Percentiles rank a stretch among this genome's conserved stretches.
Evolutionary conservation across 345 rosid genomes (phyloP).

Genomic region (Melastoma malabathricum): DNA sequence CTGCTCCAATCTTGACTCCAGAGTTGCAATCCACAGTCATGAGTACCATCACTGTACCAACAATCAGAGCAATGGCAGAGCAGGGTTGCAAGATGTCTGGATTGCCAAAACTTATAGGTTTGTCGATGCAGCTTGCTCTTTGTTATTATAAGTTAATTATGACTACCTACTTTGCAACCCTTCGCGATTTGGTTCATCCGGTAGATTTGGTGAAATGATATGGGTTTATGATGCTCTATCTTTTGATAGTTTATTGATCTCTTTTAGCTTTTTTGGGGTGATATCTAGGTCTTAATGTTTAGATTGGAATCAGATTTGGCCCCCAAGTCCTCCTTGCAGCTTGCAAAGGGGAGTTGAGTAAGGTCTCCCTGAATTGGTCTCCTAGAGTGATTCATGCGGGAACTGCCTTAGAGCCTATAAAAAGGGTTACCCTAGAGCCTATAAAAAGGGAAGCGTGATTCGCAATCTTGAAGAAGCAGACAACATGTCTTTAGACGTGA

Average conservation of each 20-base stretch:
- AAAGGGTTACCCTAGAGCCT: constrained; percentile 80
- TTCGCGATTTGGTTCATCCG: too few species aligned
- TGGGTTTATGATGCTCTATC: too few species aligned
- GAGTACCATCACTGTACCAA: constrained; percentile 75
- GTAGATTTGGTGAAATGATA: too few species aligned
- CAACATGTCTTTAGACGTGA: constrained; percentile 40
- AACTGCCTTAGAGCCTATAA: constrained; percentile 75
- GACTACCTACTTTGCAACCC: too few species aligned
- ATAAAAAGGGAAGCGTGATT: constrained; percentile 60
- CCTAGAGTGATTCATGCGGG: too few species aligned
- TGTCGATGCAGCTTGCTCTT: constrained; percentile 1
- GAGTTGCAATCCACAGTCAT: constrained; percentile 61
- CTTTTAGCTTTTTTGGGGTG: background rate
- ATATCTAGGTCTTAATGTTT: constrained; percentile 64
- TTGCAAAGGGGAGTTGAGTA: constrained; percentile 54
- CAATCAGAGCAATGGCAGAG: constrained; percentile 81
- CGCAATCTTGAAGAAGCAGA: constrained; percentile 71
- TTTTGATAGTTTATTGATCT: background rate
- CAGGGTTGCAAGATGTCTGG: constrained; percentile 92
- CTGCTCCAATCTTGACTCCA: constrained; percentile 70
- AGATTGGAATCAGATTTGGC: constrained; percentile 76
- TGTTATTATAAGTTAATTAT: too few species aligned
- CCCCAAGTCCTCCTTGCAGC: constrained; percentile 68
- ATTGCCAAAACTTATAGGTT: constrained; percentile 90
- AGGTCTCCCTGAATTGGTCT: constrained; percentile 67